A percentile compares a stretch with the other conserved stretches of the same genome.
These are phyloP conservation scores for Boletus edulis DNA, from an alignment of 768 basidiomycete genomes.

Conservation along the genomic window DNA sequence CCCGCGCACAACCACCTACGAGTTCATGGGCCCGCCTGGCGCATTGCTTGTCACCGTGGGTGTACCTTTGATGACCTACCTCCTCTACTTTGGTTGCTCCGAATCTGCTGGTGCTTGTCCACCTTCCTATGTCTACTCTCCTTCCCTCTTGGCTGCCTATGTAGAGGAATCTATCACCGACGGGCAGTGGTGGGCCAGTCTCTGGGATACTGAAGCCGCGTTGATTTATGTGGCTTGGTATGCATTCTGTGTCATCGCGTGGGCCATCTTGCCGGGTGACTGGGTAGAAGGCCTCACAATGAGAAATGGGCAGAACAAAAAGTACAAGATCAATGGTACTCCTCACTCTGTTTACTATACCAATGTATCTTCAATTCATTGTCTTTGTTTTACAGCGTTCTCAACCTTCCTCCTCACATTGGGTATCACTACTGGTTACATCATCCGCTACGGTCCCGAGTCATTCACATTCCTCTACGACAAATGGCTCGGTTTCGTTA, in stretches of 20 bases:
- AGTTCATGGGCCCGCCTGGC: constrained; percentile 82
- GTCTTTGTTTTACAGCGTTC: constrained; percentile 54
- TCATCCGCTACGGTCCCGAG: constrained; percentile 71
- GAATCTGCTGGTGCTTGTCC: constrained; percentile 70
- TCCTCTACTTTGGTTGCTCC: constrained; percentile 75
- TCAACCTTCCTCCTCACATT: constrained; percentile 81
- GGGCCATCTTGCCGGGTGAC: constrained; percentile 77
- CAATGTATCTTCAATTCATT: neutral
- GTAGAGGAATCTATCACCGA: constrained; percentile 47
- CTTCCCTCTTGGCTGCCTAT: constrained; percentile 31
- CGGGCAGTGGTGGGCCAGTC: constrained; percentile 60
- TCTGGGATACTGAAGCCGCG: constrained; percentile 83
- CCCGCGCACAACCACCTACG: constrained; percentile 69
- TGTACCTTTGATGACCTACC: constrained; percentile 71
- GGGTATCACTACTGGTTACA: constrained; percentile 65
- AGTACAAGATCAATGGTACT: constrained; percentile 95
- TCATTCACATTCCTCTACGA: constrained; percentile 90
- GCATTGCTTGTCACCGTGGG: constrained; percentile 67
- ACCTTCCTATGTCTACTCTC: constrained; percentile 43
- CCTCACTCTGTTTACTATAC: neutral
- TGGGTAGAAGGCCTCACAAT: constrained; percentile 66
- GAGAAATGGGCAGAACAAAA: constrained; percentile 71
- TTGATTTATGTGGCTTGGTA: constrained; percentile 88
- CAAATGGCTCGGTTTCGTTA: constrained; percentile 86
- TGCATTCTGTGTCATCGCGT: constrained; percentile 77